Conservation (phyloP, 2,329 filamentous ascomycete species). For the Pestalotiopsis sp. region DNA sequence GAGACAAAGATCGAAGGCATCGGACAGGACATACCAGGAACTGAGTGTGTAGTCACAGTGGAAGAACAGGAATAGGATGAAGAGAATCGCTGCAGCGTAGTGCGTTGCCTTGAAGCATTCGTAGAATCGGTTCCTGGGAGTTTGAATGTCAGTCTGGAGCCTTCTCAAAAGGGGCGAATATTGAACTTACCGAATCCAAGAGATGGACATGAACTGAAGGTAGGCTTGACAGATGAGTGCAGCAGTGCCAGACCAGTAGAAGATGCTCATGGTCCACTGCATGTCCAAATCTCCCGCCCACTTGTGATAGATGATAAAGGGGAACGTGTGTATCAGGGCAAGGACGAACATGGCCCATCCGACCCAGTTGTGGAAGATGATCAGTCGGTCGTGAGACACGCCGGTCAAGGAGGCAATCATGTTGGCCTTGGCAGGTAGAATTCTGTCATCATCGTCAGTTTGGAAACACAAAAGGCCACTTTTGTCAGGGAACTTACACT, state of each 20-base stretch:
- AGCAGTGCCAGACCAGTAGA: conserved; percentile 60
- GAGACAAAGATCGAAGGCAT: background rate
- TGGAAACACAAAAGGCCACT: background rate
- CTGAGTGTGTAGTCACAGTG: conserved; percentile 59
- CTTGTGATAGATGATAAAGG: conserved; percentile 58
- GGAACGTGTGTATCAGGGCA: conserved; percentile 61
- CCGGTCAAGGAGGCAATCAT: conserved; percentile 56
- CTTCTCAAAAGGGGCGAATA: background rate
- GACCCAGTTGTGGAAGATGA: conserved; percentile 58
- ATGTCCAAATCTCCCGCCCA: conserved; percentile 49
- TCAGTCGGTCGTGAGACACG: conserved; percentile 59
- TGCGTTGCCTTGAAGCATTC: conserved; percentile 65
- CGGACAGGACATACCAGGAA: conserved; percentile 44
- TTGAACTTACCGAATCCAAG: conserved; percentile 46
- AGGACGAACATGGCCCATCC: conserved; percentile 59
- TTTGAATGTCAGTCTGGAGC: background rate
- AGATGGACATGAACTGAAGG: conserved; percentile 57
- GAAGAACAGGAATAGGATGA: conserved; percentile 62
- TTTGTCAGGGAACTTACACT: conserved; percentile 31
- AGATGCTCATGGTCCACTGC: conserved; percentile 45
- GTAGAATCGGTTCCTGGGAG: conserved; percentile 53
- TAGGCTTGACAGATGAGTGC: conserved; percentile 56
- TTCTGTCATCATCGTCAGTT: conserved; percentile 28
- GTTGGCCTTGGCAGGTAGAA: conserved; percentile 57
- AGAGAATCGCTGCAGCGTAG: conserved; percentile 53